Conservation (phyloP, 2,329 filamentous ascomycete genomes). For the Pseudopyricularia javanii region DNA sequence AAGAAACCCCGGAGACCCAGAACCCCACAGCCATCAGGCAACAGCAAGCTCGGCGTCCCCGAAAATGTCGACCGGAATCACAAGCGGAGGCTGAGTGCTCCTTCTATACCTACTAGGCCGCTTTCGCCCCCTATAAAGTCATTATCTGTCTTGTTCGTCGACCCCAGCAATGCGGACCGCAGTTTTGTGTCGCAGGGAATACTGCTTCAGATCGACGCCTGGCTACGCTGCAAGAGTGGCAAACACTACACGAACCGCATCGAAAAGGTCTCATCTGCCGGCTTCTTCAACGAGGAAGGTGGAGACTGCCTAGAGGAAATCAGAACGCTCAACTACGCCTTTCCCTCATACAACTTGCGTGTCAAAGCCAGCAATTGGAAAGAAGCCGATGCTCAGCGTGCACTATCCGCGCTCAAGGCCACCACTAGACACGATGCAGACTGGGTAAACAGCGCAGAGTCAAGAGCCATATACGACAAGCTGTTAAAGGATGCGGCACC, state of each 20-base stretch:
- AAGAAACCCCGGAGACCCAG: background rate
- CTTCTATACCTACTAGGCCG: background rate
- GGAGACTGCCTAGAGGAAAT: background rate
- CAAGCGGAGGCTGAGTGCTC: background rate
- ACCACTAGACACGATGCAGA: background rate
- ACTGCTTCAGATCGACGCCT: background rate
- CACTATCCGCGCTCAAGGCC: background rate
- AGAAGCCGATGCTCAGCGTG: background rate
- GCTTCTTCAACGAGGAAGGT: background rate
- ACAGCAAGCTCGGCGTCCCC: background rate
- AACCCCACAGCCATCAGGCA: background rate
- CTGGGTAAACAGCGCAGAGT: background rate
- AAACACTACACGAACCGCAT: background rate
- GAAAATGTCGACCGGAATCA: background rate
- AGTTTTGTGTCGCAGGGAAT: background rate
- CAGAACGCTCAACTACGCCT: background rate
- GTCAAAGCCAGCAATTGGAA: background rate
- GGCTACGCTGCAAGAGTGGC: background rate
- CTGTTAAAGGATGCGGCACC: background rate
- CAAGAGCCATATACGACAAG: background rate
- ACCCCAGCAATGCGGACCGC: background rate
- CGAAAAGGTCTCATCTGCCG: background rate
- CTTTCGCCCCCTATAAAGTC: background rate
- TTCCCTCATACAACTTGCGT: background rate
- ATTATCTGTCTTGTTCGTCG: background rate